phyloP scores from a whole-genome alignment of 2,329 filamentous ascomycete species.

The Cladobotryum protrusum region DNA sequence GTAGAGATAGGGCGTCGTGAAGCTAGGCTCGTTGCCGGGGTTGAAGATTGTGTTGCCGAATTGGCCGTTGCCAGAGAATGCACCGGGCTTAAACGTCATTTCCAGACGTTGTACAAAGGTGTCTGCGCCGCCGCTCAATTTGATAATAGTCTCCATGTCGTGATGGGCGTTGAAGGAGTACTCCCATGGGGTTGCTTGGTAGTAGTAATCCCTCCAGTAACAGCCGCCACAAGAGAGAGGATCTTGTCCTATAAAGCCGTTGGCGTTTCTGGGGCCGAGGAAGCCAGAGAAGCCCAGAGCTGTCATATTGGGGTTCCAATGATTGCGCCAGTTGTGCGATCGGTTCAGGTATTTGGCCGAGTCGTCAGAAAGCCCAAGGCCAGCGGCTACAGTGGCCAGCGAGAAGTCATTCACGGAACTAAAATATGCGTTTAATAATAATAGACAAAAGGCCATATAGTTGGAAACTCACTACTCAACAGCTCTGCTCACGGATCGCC shows the following conservation, averaged over 20 bases:
- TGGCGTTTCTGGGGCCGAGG: slow-evolving; percentile 53
- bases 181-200: slow-evolving; percentile 57
- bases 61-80: slow-evolving; percentile 33
- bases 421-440: neutral
- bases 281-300: slow-evolving; percentile 60
- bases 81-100: slow-evolving; percentile 50
- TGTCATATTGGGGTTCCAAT: slow-evolving; percentile 56
- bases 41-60: slow-evolving; percentile 57
- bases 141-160: slow-evolving; percentile 51
- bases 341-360: slow-evolving; percentile 54
- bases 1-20: slow-evolving; percentile 63
- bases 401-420: slow-evolving; percentile 61
- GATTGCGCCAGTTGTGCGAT: slow-evolving; percentile 64
- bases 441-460: neutral
- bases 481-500: slow-evolving; percentile 56
- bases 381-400: slow-evolving; percentile 57
- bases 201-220: slow-evolving; percentile 57
- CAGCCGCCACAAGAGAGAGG: slow-evolving; percentile 56
- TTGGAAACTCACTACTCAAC: slow-evolving; percentile 51
- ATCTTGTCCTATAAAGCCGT: slow-evolving; percentile 46
- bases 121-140: slow-evolving; percentile 46
- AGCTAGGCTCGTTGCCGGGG: slow-evolving; percentile 61
- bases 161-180: slow-evolving; percentile 66
- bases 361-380: slow-evolving; percentile 45
- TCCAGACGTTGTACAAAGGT: slow-evolving; percentile 54